A percentile compares a stretch with the other conserved stretches of the same genome.
Evolutionary conservation across 2,329 filamentous ascomycete genomes (phyloP).

Genomic region (Botryotinia convoluta): DNA sequence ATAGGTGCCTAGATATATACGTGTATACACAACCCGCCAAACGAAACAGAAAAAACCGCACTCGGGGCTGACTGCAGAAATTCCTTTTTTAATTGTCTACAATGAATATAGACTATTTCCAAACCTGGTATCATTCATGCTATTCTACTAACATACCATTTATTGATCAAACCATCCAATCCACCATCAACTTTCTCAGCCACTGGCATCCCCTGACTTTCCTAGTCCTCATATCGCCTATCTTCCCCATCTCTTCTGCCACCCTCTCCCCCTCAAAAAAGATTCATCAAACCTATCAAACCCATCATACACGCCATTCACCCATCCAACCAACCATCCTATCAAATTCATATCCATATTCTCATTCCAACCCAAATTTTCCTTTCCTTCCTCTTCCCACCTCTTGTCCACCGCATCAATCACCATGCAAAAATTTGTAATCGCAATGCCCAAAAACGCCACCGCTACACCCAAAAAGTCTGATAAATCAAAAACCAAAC

Average conservation of each 20-base stretch:
- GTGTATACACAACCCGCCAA: not conserved
- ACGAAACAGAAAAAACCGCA: not conserved
- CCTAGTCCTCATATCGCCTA: not conserved
- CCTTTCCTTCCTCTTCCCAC: not conserved
- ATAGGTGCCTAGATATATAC: too few species aligned
- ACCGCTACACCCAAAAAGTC: not conserved
- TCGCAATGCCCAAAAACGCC: not conserved
- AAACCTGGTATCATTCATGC: not conserved
- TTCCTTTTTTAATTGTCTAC: not conserved
- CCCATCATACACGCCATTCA: not conserved
- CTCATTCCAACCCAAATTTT: not conserved
- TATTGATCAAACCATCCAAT: not conserved
- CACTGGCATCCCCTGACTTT: not conserved
- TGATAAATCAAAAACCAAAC: not conserved
- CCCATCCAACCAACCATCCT: not conserved
- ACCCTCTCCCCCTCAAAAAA: not conserved
- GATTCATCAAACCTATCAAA: not conserved
- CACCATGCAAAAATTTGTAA: not conserved
- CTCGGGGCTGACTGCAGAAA: not conserved
- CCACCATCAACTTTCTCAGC: not conserved
- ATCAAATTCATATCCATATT: not conserved
- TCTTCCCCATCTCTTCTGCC: not conserved
- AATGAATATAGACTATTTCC: not conserved
- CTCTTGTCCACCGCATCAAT: not conserved
- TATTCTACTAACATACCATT: not conserved